These are phyloP conservation scores for Aegle marmelos DNA, from an alignment of 345 rosid species.

Conservation along the genomic window DNA sequence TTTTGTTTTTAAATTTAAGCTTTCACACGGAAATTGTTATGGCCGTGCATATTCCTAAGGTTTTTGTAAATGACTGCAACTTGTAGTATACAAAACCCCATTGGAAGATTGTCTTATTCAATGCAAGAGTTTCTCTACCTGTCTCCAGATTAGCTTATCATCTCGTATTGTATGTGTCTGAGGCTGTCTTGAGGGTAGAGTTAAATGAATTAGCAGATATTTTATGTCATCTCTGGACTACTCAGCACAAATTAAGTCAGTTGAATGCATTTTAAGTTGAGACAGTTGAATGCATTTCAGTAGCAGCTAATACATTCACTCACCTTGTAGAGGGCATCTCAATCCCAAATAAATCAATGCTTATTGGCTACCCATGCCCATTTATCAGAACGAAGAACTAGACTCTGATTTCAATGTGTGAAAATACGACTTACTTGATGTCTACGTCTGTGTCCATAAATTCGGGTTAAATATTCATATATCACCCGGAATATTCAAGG, in stretches of 20 bases:
- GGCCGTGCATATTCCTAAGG: conserved; percentile 6
- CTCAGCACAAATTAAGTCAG: too few relatives aligned
- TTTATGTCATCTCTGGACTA: too few relatives aligned
- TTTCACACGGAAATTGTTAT: not conserved
- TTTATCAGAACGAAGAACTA: not conserved
- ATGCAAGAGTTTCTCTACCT: not conserved
- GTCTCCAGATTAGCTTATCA: not conserved
- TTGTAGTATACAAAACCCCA: not conserved
- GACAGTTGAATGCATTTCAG: not conserved
- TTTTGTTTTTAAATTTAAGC: not conserved
- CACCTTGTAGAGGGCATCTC: too few relatives aligned
- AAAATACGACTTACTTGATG: not conserved
- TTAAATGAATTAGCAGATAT: too few relatives aligned
- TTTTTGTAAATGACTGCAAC: conserved; percentile 13
- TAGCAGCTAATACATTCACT: too few relatives aligned
- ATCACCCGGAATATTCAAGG: not conserved
- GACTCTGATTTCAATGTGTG: not conserved
- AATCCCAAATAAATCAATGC: too few relatives aligned
- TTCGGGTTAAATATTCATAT: not conserved
- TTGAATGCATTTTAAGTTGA: not conserved
- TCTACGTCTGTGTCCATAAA: not conserved
- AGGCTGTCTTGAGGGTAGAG: not conserved
- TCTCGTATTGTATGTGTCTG: not conserved
- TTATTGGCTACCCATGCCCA: not conserved
- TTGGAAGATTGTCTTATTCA: not conserved